Conservation (phyloP, 2,329 filamentous ascomycete species). For the Diplodia seriata region DNA sequence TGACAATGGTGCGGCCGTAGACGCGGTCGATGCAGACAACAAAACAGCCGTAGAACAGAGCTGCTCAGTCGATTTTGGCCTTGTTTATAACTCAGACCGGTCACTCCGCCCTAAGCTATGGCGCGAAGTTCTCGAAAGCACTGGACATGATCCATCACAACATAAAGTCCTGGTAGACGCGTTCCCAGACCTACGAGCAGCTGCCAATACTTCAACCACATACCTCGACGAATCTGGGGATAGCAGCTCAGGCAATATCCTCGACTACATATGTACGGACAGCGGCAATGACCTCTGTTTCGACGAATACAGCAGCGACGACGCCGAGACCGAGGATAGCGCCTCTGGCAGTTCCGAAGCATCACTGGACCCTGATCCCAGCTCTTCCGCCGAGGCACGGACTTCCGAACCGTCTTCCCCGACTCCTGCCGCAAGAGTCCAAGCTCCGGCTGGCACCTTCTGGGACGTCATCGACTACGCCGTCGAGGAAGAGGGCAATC, state of each 20-base stretch:
- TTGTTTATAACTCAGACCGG: neutral
- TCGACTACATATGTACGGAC: no score
- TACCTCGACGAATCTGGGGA: neutral
- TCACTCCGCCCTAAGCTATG: neutral
- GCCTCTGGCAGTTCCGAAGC: neutral
- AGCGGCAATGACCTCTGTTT: no score
- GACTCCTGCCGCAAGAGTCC: neutral
- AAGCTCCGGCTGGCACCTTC: neutral
- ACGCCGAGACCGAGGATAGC: no score
- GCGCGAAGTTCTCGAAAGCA: neutral
- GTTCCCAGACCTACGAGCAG: neutral
- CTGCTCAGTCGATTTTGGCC: neutral
- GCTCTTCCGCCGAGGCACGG: neutral
- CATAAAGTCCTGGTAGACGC: neutral
- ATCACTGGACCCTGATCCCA: neutral
- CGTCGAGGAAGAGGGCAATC: neutral
- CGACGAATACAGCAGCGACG: no score
- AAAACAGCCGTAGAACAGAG: neutral
- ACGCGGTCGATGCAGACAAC: neutral
- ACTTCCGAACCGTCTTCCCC: neutral
- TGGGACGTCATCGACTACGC: slow-evolving; percentile 4
- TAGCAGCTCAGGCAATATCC: fast-evolving
- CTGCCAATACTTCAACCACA: neutral
- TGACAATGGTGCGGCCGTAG: neutral
- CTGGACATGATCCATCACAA: neutral